phyloP scores from a whole-genome alignment of 306 rosid species.

The Bauhinia variegata region DNA sequence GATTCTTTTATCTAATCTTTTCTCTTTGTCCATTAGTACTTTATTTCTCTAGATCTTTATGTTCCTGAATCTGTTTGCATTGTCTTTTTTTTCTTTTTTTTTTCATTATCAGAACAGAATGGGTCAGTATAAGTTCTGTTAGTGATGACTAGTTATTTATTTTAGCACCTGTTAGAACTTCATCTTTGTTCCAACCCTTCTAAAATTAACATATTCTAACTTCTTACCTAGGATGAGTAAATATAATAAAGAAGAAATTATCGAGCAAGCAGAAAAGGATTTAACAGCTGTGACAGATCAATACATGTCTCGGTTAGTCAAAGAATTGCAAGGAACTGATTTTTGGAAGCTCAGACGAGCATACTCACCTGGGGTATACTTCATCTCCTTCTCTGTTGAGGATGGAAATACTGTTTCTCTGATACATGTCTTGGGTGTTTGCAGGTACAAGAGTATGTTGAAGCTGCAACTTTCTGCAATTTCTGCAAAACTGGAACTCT shows the following conservation, averaged over 20 bases:
- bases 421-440: conserved; percentile 36
- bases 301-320: conserved; percentile 61
- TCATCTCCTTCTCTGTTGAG: conserved; percentile 33
- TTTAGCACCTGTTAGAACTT: too few species aligned
- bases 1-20: neutral
- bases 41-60: too few species aligned
- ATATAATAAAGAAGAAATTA: conserved; percentile 74
- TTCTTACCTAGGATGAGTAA: conserved; percentile 70
- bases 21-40: too few species aligned
- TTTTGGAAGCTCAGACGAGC: conserved; percentile 99
- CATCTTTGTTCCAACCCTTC: neutral
- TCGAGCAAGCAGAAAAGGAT: conserved; percentile 91
- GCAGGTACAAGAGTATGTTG: conserved; percentile 94
- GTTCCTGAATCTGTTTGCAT: too few species aligned
- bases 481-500: conserved; percentile 89
- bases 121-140: neutral
- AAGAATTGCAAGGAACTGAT: conserved; percentile 86
- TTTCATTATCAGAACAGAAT: too few species aligned
- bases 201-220: conserved; percentile 17
- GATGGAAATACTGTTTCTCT: conserved; percentile 21
- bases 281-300: conserved; percentile 70
- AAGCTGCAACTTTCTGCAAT: conserved; percentile 88
- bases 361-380: conserved; percentile 89
- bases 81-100: too few species aligned
- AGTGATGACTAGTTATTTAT: neutral